phyloP scores from a whole-genome alignment of 108 stramenopile species.

The Aurantiochytrium sp. region DNA sequence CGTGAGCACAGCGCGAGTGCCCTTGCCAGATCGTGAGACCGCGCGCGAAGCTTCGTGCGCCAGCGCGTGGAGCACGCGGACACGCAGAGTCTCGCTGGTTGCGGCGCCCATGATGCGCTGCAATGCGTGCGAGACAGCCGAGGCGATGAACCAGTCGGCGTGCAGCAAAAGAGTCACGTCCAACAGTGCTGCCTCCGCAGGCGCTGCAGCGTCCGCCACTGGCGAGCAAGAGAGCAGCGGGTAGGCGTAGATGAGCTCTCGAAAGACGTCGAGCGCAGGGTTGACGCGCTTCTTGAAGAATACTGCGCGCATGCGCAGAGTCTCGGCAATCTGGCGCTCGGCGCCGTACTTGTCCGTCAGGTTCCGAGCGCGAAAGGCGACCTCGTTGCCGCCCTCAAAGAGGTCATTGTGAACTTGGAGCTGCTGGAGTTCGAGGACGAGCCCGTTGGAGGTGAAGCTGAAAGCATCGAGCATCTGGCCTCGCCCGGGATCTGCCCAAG shows the following conservation, averaged over 20 bases:
- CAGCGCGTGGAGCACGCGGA: background rate
- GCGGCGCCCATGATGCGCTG: background rate
- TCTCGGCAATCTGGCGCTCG: background rate
- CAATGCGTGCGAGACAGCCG: background rate
- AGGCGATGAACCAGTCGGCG: background rate
- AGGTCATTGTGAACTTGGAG: background rate
- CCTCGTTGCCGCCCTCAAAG: background rate
- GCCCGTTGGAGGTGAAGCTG: background rate
- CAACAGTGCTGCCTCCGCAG: background rate
- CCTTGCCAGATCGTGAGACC: background rate
- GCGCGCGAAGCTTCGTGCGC: background rate
- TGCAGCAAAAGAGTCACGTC: background rate
- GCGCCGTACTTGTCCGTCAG: slow-evolving; percentile 12
- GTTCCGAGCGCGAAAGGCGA: background rate
- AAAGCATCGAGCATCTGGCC: background rate
- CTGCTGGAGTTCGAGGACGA: slow-evolving; percentile 14
- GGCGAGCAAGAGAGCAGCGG: slow-evolving; percentile 6
- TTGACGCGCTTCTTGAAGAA: slow-evolving; percentile 7
- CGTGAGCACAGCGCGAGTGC: background rate
- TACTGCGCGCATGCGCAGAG: background rate
- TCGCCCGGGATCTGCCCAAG: background rate
- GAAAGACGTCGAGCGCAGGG: background rate
- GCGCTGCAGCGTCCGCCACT: background rate
- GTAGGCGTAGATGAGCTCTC: background rate
- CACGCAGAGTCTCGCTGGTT: background rate